A percentile compares a stretch with the other conserved stretches of the same genome.
Evolutionary conservation across 768 basidiomycete species (phyloP).

Genomic region (Calvatia gigantea): DNA sequence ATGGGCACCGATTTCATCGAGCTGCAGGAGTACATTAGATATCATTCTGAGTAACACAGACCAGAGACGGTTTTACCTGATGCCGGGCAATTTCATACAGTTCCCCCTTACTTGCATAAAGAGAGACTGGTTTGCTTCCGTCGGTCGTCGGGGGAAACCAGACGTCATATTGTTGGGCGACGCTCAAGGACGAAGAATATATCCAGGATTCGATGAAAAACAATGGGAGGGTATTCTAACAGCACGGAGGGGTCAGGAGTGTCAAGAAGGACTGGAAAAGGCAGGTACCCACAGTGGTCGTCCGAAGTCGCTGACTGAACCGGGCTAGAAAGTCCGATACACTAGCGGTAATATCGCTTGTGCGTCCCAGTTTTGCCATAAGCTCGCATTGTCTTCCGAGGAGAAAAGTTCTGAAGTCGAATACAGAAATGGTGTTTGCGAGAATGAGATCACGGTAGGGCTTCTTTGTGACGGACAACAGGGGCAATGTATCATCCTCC

Average conservation of each 20-base stretch:
- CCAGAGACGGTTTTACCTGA: constrained; percentile 52
- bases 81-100: constrained; percentile 82
- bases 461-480: constrained; percentile 78
- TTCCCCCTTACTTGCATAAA: constrained; percentile 83
- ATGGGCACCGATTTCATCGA: constrained; percentile 80
- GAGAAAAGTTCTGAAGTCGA: constrained; percentile 91
- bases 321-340: constrained; percentile 70
- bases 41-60: neutral
- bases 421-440: constrained; percentile 86
- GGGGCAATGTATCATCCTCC: constrained; percentile 76
- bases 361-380: constrained; percentile 62
- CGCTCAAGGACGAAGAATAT: constrained; percentile 84
- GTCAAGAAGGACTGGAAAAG: neutral
- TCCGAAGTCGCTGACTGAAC: constrained; percentile 73
- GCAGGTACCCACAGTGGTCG: constrained; percentile 65
- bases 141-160: constrained; percentile 58
- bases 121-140: constrained; percentile 40
- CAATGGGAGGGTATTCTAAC: constrained; percentile 48
- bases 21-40: constrained; percentile 36
- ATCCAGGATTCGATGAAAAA: constrained; percentile 93
- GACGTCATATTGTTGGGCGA: constrained; percentile 72
- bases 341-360: constrained; percentile 70
- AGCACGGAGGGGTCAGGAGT: constrained; percentile 13
- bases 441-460: constrained; percentile 88
- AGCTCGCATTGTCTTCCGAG: constrained; percentile 82